phyloP scores from a whole-genome alignment of 2,329 filamentous ascomycete species.

The Erysiphe pulchra region DNA sequence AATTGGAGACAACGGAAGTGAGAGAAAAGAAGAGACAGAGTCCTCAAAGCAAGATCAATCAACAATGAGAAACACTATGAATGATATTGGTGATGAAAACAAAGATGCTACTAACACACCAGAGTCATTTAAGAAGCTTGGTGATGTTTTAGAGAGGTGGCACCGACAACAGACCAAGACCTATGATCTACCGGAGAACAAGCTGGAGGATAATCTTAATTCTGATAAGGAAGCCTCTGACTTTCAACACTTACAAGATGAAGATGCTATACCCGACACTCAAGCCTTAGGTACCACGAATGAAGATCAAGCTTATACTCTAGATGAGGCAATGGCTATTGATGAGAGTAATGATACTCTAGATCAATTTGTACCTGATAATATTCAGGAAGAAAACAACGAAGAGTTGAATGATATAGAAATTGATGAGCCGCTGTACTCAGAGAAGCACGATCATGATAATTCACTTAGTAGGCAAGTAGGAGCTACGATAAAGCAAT shows the following conservation, averaged over 20 bases:
- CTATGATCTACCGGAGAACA: conserved; percentile 23
- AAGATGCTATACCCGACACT: conserved; percentile 57
- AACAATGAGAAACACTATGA: conserved; percentile 16
- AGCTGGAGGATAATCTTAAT: conserved; percentile 13
- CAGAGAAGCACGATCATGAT: conserved; percentile 18
- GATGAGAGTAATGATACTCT: conserved; percentile 41
- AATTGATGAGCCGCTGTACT: conserved; percentile 16
- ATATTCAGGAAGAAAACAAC: conserved; percentile 19
- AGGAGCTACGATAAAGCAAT: conserved; percentile 28
- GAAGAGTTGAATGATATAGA: conserved; percentile 19
- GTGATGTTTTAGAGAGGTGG: conserved; percentile 80
- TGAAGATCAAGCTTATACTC: conserved; percentile 61
- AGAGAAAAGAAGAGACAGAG: conserved; percentile 24
- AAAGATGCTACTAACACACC: conserved; percentile 18
- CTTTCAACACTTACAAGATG: conserved; percentile 78
- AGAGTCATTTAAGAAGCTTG: conserved; percentile 80
- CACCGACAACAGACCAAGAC: conserved; percentile 76
- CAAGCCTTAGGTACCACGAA: conserved; percentile 77
- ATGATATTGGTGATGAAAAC: conserved; percentile 13
- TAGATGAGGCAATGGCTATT: conserved; percentile 76
- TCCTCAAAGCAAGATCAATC: conserved; percentile 28
- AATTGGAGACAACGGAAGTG: conserved; percentile 37
- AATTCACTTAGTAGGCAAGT: conserved; percentile 28
- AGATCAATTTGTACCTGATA: conserved; percentile 20
- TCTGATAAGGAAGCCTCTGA: conserved; percentile 53